Evolutionary conservation across 2,329 filamentous ascomycete species (phyloP).

Genomic region (Exophiala sideris): DNA sequence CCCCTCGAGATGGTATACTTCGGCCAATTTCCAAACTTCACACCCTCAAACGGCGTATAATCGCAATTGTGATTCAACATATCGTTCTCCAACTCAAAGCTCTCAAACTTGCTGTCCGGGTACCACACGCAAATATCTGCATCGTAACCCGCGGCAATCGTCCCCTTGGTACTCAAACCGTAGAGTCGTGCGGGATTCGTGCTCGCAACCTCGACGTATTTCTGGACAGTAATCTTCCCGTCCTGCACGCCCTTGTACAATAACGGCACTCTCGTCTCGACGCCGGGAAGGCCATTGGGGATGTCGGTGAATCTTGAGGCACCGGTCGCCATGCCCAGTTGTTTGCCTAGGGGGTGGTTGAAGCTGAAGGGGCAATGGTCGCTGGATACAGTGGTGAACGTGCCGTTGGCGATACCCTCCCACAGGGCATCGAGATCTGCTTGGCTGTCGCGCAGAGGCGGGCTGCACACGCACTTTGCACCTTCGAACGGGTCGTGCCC

Average conservation of each 20-base stretch:
- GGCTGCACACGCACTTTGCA: conserved; percentile 54
- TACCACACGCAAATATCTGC: conserved; percentile 45
- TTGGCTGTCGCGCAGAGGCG: conserved; percentile 46
- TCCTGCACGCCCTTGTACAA: conserved; percentile 33
- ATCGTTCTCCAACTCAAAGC: conserved; percentile 27
- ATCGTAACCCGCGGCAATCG: conserved; percentile 40
- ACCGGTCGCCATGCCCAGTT: conserved; percentile 24
- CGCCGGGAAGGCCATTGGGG: conserved; percentile 42
- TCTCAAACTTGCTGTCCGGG: conserved; percentile 19
- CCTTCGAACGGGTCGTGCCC: conserved; percentile 36
- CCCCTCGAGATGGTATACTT: conserved; percentile 34
- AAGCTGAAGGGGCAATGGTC: conserved; percentile 43
- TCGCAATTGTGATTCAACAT: conserved; percentile 35
- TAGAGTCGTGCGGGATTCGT: conserved; percentile 45
- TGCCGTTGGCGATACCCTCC: conserved; percentile 50
- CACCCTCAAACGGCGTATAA: conserved; percentile 35
- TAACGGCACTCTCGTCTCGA: conserved; percentile 41
- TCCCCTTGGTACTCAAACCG: conserved; percentile 39
- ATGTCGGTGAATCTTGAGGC: conserved; percentile 36
- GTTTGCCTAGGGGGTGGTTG: conserved; percentile 37
- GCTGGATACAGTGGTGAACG: conserved; percentile 52
- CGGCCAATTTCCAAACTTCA: conserved; percentile 33
- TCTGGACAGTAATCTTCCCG: background rate
- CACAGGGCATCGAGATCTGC: conserved; percentile 51
- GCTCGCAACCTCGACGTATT: conserved; percentile 42